Evolutionary conservation across 2,329 filamentous ascomycete species (phyloP), one percentile per base, ranked within the genome.

Genomic region (Colletotrichum navitas): DNA sequence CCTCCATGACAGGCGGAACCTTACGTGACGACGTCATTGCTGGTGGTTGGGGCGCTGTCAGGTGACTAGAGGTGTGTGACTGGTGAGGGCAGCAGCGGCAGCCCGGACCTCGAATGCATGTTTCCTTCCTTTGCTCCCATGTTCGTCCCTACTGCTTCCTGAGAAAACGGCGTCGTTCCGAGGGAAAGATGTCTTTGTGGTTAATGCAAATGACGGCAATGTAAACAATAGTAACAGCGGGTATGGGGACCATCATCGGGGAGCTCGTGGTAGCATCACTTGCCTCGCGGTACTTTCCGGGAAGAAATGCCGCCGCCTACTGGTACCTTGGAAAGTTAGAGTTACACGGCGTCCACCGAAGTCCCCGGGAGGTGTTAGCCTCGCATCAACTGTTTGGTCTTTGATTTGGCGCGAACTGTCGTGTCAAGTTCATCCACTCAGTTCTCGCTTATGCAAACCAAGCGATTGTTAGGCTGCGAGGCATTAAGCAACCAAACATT

Each of bases 11-110:
- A 72, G 66, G 66, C 69, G 60, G 63, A 64, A 69, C 69, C 66
- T 72, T 72, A 69, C 54, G 54, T 61, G 69, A 69, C 65, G 69
- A 72, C 69, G 69, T 72, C 69, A 72, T 72, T 68, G 69, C 66
- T 51, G 36, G 59, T 60, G 59, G 54, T 64, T 43, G 69, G 69
- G 47, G 65, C 64, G 66, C 24, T 52, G 69, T 72, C 69, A 72
- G 65, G 65, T 72, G 69, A 72, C 69, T 61, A 18, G 10, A 70
- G 62, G 39, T 54, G 66, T 54, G 26, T 12, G 29, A 43, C 63
- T 34, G 52, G 24, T 29, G 66, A 58, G 41, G 39, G 63, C 52
- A n/a, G n/a, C n/a, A 65, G 24, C 34, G 32, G 34, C 43, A 39
- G 32, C 47, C 55, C 55, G 36, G 32, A 52, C 41, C 43, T 39